These are phyloP conservation scores for Nepenthes alata DNA, from an alignment of 179 eudicot genomes.

Conservation along the genomic window DNA sequence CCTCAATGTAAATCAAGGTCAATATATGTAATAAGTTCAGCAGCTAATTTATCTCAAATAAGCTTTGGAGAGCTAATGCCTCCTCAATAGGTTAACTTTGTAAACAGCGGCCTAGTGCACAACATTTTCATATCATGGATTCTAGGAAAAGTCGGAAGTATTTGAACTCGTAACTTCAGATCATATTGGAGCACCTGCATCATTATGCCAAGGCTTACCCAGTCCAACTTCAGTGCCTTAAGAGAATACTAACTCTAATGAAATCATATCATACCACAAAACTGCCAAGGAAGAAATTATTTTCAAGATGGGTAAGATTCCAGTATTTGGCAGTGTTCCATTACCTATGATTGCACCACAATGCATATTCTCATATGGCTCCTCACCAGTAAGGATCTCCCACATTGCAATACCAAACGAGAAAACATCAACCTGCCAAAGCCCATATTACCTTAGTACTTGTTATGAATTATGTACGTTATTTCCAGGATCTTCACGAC, in stretches of 20 bases:
- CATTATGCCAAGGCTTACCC: too few relatives aligned
- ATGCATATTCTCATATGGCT: constrained; percentile 95
- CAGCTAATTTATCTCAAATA: too few relatives aligned
- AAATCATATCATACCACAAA: not conserved
- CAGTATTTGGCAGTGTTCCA: not conserved
- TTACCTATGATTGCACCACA: constrained; percentile 95
- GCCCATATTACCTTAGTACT: constrained; percentile 7
- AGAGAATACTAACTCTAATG: not conserved
- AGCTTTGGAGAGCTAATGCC: too few relatives aligned
- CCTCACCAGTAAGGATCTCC: constrained; percentile 94
- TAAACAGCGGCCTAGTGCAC: too few relatives aligned
- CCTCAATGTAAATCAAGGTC: too few relatives aligned
- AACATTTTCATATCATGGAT: too few relatives aligned
- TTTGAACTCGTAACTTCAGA: too few relatives aligned
- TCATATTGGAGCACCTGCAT: too few relatives aligned
- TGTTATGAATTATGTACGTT: not conserved
- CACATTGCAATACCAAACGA: constrained; percentile 92
- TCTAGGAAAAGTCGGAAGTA: too few relatives aligned
- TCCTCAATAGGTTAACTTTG: too few relatives aligned
- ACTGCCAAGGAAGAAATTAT: not conserved
- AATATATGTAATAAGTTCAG: too few relatives aligned
- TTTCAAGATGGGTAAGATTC: not conserved
- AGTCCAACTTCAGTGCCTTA: too few relatives aligned
- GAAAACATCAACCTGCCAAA: constrained; percentile 87
- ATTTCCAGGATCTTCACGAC: constrained; percentile 3